Evolutionary conservation across 2,329 filamentous ascomycete species (phyloP), one percentile per base, ranked within the genome.

Genomic region (Diaporthe vexans): DNA sequence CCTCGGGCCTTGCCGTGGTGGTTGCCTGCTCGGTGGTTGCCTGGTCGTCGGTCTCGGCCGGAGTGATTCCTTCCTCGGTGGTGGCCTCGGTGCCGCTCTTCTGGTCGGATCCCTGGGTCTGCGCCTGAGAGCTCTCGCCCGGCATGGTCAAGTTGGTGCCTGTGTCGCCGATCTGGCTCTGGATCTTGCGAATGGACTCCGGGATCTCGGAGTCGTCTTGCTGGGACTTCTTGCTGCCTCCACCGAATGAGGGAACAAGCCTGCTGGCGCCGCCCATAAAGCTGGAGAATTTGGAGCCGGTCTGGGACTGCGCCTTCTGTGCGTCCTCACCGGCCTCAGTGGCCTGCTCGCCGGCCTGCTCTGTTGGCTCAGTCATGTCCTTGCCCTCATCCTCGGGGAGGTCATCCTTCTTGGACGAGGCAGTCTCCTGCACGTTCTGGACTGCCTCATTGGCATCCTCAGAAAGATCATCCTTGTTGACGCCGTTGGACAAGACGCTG

Each of bases 331-430:
- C 61, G 7, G 35, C 19, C 48, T 71, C 61, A 35, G 71, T 72
- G 21, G 71, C 73, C 4, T 75, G 52, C 26, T 76, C 65, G 15
- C 67, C 75, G 11, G 70, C 72, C 8, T 73, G 57, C 19, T 77
- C 77, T 35, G 61, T 77, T 13, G 77, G 76, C 58, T 75, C 72
- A 51, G 59, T 76, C 71, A 73, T 71, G 51, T 77, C 74, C 63
- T 76, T 76, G 48, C 78, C 78, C 48, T 78, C 73, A 57, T 77
- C 71, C 59, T 76, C 76, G n/a, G 76, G 74, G 13, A 74, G 54
- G 26, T 75, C 70, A 37, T 67, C 58, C 56, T 63, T 71, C 43
- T 72, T 73, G 37, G 71, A 73, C 54, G 56, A 24, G 5, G 73
- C 71, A 43, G 67, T 73, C 72, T 73, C 43, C 58, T 72, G 48